Base-by-base conservation (phyloP, 208 protist genomes). In the Vickermania spadyakhi region DNA sequence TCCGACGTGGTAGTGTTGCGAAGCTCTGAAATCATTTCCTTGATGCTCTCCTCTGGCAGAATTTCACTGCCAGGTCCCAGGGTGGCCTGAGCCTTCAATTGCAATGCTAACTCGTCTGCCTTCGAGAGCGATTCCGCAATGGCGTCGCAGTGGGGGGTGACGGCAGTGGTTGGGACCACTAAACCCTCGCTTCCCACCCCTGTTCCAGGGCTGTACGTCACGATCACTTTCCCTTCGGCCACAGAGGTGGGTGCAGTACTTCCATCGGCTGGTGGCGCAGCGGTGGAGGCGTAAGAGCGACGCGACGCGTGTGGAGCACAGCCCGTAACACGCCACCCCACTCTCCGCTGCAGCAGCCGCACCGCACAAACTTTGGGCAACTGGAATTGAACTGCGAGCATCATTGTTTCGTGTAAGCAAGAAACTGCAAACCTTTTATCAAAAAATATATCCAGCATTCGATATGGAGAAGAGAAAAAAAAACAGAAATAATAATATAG, bases 21-120 rank as follows among this genome's bases (percentile, higher is more conserved):
- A 58, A 94, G 66, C 67, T 94, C 84, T 13, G 84, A 77, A 11
- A 94, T 64, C 73, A 91, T 81, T 57, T 94, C 87, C 26, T 94
- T 74, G 45, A 94, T 89, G 52, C 79, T 78, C 55, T 91, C 87
- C 23, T 67, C 66, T 13, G 87, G 84, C 7, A 94, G 63, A 49
- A 94, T 79, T 55, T 89, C 79, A 14, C 79, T 81, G 3, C 71
- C 81, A 27, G 74, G 68, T 3, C 84, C 84, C 14, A 86, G 62
- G 3, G 80, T 75, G 63, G 75, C 74, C 63, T 94, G 87, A 22
- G 81, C 84, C 65, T 77, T 80, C 56, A 79, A 73, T 64, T 94
- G 87, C 66, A 79, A 61, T 36, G 71, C 62, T 23, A 94, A 72
- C 66, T 94, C 87, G 55, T 94, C 84, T 7, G 79, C 79, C 57